Base-by-base conservation (phyloP, 805 yeast species). In the Blastobotrys mokoenaii region DNA sequence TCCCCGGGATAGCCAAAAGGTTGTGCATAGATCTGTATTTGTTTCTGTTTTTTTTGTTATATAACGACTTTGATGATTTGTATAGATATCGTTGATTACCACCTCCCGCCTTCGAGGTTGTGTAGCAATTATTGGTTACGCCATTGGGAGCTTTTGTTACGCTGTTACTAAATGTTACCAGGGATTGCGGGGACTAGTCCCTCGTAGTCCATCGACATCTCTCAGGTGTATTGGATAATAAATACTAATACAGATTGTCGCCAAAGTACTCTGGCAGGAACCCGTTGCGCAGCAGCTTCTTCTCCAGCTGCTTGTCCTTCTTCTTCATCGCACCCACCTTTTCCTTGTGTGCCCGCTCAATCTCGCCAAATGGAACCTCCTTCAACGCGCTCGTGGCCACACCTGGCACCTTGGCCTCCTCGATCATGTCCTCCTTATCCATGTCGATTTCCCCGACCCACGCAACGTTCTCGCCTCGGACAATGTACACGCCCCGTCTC, bases 381-480 rank as follows among this genome's bases (percentile, higher is more conserved):
- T 73, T 68, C 63, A 79, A 70, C 11, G 67, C 64, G 35, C 70
- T 71, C 54, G 38, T 20, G 8, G 84, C 84, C 4, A 22, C 27
- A 10, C 53, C 51, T 36, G 51, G 51, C 10, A 30, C 30, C 31
- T 39, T 44, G 17, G 22, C 38, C 50, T 44, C 46, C 40, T 56
- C 59, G 17, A 47, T 38, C 18, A 69, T 76, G 58, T 84, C 95
- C 64, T 88, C 96, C 51, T 69, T 75, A 59, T 86, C 95, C 50
- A 87, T 83, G 63, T 89, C 96, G 50, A 90, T 76, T 62, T 90
- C 97, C 16, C 97, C 98, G 61, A 93, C 63, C 79, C 89, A 77
- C 8, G 89, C 93, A 7, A 93, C 93, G 57, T 90, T 90, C 64
- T 93, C 98, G 50, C 98, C 98, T 66, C 98, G 82, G 35, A 93